These are phyloP conservation scores for Fusarium secorum DNA, from an alignment of 2,329 filamentous ascomycete genomes.

Conservation along the genomic window DNA sequence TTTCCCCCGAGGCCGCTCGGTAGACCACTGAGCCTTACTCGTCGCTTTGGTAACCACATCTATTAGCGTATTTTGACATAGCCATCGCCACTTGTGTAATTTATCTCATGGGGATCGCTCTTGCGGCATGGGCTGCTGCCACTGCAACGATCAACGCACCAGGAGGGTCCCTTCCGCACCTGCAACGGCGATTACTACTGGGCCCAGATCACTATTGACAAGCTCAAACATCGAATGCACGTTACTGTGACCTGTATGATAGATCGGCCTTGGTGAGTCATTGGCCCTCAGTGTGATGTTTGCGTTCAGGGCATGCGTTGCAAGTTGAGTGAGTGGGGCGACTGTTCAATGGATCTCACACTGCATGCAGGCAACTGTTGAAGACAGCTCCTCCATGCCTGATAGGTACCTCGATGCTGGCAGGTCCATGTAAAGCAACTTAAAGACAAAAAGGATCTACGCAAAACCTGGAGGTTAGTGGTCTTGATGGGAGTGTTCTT, in stretches of 20 bases:
- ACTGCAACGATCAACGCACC: neutral
- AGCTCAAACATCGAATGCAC: neutral
- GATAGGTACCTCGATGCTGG: neutral
- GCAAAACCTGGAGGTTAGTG: neutral
- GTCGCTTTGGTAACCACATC: neutral
- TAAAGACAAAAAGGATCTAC: neutral
- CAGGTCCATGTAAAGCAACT: neutral
- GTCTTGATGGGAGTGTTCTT: neutral
- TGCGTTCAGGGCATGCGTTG: neutral
- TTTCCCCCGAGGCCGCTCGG: neutral
- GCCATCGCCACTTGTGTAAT: no score
- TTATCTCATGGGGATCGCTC: neutral
- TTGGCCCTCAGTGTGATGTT: neutral
- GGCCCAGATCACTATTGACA: no score
- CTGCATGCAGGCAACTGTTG: no score
- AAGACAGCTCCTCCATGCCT: neutral
- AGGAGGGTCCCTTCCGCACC: no score
- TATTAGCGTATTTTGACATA: neutral
- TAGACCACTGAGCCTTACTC: neutral
- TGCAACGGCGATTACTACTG: neutral
- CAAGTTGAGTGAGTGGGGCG: neutral
- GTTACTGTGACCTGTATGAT: no score
- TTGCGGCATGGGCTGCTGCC: neutral
- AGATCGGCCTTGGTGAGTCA: rapidly evolving
- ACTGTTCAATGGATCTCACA: neutral